Conservation (phyloP, 305 asterid genomes). For the Solanum chacoense region DNA sequence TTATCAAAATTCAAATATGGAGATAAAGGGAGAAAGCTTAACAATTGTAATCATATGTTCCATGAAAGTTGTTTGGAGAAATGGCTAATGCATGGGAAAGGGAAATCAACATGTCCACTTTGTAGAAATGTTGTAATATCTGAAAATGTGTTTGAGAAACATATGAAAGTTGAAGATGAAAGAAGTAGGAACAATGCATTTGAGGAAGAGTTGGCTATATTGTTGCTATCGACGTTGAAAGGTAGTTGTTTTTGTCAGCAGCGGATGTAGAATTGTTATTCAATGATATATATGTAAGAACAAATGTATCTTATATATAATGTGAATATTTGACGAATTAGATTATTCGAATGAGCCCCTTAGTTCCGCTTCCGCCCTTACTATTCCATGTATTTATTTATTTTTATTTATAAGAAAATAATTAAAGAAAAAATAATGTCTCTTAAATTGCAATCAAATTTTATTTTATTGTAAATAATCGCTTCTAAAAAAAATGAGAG, state of each 20-base stretch:
- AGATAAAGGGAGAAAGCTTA: not conserved
- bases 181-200: not conserved
- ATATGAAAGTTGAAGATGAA: not conserved
- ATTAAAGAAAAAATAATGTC: not conserved
- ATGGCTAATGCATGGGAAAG: constrained; percentile 1
- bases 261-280: not conserved
- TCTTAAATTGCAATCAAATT: not conserved
- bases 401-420: no score
- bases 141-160: not conserved
- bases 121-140: not conserved
- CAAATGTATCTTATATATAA: not conserved
- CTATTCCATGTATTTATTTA: not conserved
- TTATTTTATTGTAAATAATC: not conserved
- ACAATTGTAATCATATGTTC: not conserved
- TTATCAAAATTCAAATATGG: not conserved
- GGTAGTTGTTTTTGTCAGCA: not conserved
- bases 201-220: not conserved
- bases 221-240: not conserved
- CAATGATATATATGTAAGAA: not conserved
- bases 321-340: not conserved
- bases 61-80: not conserved
- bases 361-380: not conserved
- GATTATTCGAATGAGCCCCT: not conserved
- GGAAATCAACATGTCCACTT: not conserved
- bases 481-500: no score